phyloP scores from a whole-genome alignment of 139 green algal genomes.

The Dunaliella primolecta region DNA sequence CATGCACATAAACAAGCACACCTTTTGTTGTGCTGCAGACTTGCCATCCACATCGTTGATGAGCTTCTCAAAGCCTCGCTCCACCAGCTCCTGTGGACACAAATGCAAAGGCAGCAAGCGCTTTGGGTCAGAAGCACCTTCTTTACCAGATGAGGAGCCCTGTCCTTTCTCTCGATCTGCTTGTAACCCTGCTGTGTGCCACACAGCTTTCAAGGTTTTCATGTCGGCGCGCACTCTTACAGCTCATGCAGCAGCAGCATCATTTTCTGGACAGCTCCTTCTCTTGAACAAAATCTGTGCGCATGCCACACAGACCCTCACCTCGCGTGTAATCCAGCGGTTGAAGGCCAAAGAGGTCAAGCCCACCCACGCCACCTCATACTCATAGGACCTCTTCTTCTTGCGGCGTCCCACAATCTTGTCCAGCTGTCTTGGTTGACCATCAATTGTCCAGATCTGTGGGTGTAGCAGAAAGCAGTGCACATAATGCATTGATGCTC shows the following conservation, averaged over 20 bases:
- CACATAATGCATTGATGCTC: too few relatives aligned
- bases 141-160: too few relatives aligned
- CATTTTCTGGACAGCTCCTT: too few relatives aligned
- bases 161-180: too few relatives aligned
- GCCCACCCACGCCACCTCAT: conserved; percentile 45
- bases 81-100: conserved; percentile 66
- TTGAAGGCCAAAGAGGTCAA: conserved; percentile 46
- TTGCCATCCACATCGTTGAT: conserved; percentile 79
- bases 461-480: not conserved
- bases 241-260: too few relatives aligned
- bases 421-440: conserved; percentile 48
- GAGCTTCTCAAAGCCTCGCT: conserved; percentile 87
- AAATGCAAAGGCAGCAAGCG: too few relatives aligned
- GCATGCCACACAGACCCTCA: too few relatives aligned
- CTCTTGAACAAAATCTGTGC: too few relatives aligned
- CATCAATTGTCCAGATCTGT: conserved; percentile 52
- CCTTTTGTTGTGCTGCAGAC: conserved; percentile 26
- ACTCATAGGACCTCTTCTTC: conserved; percentile 64
- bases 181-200: too few relatives aligned
- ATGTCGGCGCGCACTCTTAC: too few relatives aligned
- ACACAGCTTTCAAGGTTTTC: too few relatives aligned
- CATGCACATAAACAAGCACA: not conserved
- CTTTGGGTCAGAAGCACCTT: too few relatives aligned
- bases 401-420: conserved; percentile 54
- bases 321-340: conserved; percentile 41